Conservation (phyloP, 2,329 filamentous ascomycete genomes). For the Phaeosphaeriaceae sp. region DNA sequence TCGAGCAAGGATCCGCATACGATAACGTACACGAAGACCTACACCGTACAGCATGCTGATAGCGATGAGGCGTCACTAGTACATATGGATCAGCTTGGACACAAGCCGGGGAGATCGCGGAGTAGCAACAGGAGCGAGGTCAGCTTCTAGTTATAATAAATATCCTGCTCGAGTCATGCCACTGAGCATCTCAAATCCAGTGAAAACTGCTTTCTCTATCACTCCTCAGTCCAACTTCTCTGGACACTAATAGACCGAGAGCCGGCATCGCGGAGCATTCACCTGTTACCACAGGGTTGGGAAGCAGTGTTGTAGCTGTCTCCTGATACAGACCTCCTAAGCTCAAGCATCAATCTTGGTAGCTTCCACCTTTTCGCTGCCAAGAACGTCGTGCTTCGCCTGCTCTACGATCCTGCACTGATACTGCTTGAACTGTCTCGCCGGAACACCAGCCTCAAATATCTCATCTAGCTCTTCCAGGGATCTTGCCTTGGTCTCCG, state of each 20-base stretch:
- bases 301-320: not conserved
- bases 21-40: slow-evolving; percentile 25
- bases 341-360: not conserved
- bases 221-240: not conserved
- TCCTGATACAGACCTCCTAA: not conserved
- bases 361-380: not conserved
- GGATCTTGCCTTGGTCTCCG: slow-evolving; percentile 49
- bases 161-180: not conserved
- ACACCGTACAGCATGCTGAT: slow-evolving; percentile 17
- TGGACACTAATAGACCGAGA: too few relatives aligned
- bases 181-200: not conserved
- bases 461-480: slow-evolving; percentile 40
- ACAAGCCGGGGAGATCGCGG: slow-evolving; percentile 6
- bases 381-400: slow-evolving; percentile 23
- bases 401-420: slow-evolving; percentile 30
- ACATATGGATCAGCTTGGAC: slow-evolving; percentile 15
- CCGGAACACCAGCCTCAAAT: slow-evolving; percentile 30
- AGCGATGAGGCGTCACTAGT: slow-evolving; percentile 17
- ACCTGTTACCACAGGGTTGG: too few relatives aligned
- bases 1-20: slow-evolving; percentile 5
- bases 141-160: slow-evolving; percentile 12
- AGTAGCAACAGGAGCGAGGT: slow-evolving; percentile 17
- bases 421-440: slow-evolving; percentile 29
- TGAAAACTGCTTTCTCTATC: not conserved
- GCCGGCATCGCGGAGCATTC: too few relatives aligned